Percentiles rank a stretch among this genome's conserved stretches.
These are phyloP conservation scores for Dalbergia oliveri DNA, from an alignment of 306 rosid species.

Conservation along the genomic window DNA sequence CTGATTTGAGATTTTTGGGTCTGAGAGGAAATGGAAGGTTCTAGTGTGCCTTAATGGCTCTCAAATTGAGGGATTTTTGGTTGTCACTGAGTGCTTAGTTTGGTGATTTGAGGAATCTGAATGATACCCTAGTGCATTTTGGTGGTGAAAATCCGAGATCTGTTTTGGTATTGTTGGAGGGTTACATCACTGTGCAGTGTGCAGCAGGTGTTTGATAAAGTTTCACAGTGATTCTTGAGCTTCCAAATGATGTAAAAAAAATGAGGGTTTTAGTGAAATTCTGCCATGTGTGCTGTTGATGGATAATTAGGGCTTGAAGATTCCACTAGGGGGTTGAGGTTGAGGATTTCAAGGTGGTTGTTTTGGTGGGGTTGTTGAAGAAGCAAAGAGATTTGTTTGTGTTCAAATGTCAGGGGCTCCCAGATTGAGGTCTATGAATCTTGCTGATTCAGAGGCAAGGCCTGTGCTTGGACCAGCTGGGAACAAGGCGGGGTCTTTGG, in stretches of 20 bases:
- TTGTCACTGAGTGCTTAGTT: constrained; percentile 30
- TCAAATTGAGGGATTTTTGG: constrained; percentile 47
- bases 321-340: constrained; percentile 35
- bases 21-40: constrained; percentile 30
- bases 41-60: constrained; percentile 49
- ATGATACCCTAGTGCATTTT: constrained; percentile 39
- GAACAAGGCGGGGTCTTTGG: constrained; percentile 65
- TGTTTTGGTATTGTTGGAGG: constrained; percentile 45
- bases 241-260: constrained; percentile 16
- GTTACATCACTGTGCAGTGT: constrained; percentile 41
- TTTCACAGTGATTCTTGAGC: constrained; percentile 43
- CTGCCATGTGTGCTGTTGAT: constrained; percentile 44
- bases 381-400: constrained; percentile 2
- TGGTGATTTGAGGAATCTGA: constrained; percentile 43
- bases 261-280: constrained; percentile 45
- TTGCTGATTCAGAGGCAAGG: constrained; percentile 72
- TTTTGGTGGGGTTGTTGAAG: constrained; percentile 39
- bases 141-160: constrained; percentile 63
- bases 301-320: constrained; percentile 43
- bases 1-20: constrained; percentile 46
- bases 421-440: constrained; percentile 78
- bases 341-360: constrained; percentile 30
- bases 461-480: constrained; percentile 75
- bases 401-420: constrained; percentile 76
- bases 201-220: constrained; percentile 39